A percentile compares a stretch with the other conserved stretches of the same genome.
phyloP scores from a whole-genome alignment of 2,329 filamentous ascomycete genomes.

The Exophiala lecanii-corni region DNA sequence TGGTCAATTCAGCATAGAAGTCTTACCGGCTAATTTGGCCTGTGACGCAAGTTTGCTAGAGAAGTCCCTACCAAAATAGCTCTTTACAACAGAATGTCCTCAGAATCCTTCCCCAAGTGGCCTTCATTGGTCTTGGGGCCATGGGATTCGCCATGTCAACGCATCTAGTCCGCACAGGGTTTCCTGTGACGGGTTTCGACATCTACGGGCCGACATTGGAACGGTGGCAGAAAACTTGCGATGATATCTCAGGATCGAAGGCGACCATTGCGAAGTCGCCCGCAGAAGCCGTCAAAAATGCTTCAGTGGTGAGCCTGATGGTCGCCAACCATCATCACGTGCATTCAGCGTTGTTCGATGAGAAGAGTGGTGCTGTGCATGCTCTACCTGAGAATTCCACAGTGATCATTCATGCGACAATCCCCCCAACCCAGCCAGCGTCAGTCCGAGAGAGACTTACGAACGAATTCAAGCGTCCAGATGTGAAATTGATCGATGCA shows the following conservation, averaged over 20 bases:
- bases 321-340: conserved; percentile 69
- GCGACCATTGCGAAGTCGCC: conserved; percentile 58
- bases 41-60: too few relatives aligned
- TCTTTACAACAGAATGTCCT: too few relatives aligned
- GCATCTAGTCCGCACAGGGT: conserved; percentile 63
- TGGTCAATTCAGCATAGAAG: too few relatives aligned
- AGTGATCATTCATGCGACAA: conserved; percentile 66
- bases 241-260: conserved; percentile 55
- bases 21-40: too few relatives aligned
- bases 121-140: conserved; percentile 71
- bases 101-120: conserved; percentile 46
- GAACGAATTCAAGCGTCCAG: conserved; percentile 50
- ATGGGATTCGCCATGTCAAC: conserved; percentile 82
- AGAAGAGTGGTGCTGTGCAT: conserved; percentile 44
- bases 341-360: conserved; percentile 59
- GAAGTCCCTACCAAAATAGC: too few relatives aligned
- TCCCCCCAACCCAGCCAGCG: conserved; percentile 62
- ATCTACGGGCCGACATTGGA: conserved; percentile 64
- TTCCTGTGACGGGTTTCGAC: conserved; percentile 66
- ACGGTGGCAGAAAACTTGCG: conserved; percentile 60
- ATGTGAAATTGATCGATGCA: conserved; percentile 65
- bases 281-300: conserved; percentile 51
- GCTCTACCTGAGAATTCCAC: conserved; percentile 54
- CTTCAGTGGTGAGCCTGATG: conserved; percentile 51
- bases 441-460: conserved; percentile 54